A percentile compares a stretch with the other conserved stretches of the same genome.
phyloP scores from a whole-genome alignment of 192 early-diverging fungal genomes.

The Coemansia sp. region DNA sequence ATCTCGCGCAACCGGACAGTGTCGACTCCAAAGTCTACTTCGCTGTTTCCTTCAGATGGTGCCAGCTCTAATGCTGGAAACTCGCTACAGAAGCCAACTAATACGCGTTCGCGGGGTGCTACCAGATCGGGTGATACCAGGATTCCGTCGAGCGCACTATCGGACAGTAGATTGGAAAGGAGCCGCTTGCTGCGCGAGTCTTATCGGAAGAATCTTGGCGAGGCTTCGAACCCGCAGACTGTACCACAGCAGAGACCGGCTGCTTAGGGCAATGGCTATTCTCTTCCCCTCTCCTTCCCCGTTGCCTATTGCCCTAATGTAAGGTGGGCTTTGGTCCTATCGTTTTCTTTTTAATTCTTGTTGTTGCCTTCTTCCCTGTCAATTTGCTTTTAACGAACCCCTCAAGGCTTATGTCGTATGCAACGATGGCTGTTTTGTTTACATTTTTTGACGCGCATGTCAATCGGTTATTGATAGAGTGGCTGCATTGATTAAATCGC shows the following conservation, averaged over 20 bases:
- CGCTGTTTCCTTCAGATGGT: constrained; percentile 7
- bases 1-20: constrained; percentile 36
- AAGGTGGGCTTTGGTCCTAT: neutral
- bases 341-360: constrained; percentile 3
- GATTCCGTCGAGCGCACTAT: constrained; percentile 9
- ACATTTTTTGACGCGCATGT: too few relatives aligned
- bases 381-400: too few relatives aligned
- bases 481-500: too few relatives aligned
- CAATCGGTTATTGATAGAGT: too few relatives aligned
- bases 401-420: too few relatives aligned
- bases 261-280: neutral
- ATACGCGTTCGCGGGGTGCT: constrained; percentile 14
- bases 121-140: constrained; percentile 9
- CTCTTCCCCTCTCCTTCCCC: neutral
- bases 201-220: constrained; percentile 23
- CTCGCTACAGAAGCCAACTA: constrained; percentile 16
- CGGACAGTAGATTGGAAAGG: constrained; percentile 33
- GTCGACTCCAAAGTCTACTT: constrained; percentile 32
- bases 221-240: constrained; percentile 28
- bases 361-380: too few relatives aligned
- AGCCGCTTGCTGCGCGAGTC: constrained; percentile 31
- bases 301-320: neutral
- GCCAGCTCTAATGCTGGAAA: constrained; percentile 5
- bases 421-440: too few relatives aligned
- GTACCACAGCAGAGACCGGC: constrained; percentile 36